Base-by-base conservation (phyloP, 768 basidiomycete genomes). In the Suillus brevipes region DNA sequence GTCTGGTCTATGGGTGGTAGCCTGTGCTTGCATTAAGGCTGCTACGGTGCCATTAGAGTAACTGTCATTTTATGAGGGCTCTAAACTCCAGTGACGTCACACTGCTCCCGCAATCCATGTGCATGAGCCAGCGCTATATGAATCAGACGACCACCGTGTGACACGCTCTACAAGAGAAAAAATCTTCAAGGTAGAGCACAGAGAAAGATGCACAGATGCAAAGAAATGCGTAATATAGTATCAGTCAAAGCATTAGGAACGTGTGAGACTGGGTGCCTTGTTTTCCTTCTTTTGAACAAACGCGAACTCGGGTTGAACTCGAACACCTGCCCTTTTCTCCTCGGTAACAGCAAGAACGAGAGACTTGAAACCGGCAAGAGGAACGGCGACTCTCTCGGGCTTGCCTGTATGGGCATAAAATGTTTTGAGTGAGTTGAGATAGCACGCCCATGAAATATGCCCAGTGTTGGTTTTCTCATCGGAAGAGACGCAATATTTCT, bases 181-280 rank as follows among this genome's bases (percentile, higher is more conserved):
- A 31, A 31, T 3, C 31, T 31, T 31, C 4, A 31, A 31, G 31
- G 37, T 38, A 10, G 13, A 43, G 34, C 37, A 65, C n/a, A 4
- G 38, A 68, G 65, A 64, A 66, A 47, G 38, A 65, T 55, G 63
- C 59, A 56, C 66, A 65, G 66, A 70, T 74, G 67, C 53, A 40
- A 31, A 66, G 65, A 75, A 66, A 77, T 75, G 66, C 36, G 64
- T 69, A 68, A 73, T 67, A 72, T 77, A 25, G 13, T 3, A 50
- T 4, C 16, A 16, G 13, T 50, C 25, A 25, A 50, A 25, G n/a
- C 13, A 49, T 49, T 14, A 25, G 6, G 2, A 49, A 49, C 6
- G 47, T 16, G 49, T 25, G 14, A 23, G 23, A 50, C 23, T 5
- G 12, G 42, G n/a, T 12, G n/a, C 45, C 5, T 23, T 23, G 2